Evolutionary conservation across 768 basidiomycete genomes (phyloP), one percentile per base, ranked within the genome.

Genomic region (Calocera cornea): DNA sequence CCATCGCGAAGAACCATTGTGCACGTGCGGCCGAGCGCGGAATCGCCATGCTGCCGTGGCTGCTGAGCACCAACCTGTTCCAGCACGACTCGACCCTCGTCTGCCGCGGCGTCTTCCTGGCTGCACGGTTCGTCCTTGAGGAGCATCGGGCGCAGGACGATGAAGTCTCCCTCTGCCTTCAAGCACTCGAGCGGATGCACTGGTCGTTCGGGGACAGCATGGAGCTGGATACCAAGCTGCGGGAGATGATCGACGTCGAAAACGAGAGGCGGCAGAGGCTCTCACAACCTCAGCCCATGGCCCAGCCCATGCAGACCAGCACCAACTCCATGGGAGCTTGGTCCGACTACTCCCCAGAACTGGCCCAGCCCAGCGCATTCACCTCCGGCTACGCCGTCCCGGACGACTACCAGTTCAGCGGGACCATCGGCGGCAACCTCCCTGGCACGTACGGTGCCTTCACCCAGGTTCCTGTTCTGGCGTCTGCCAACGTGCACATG

Each of bases 91-190:
- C 92, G 0, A 87, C 88, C 22, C 81, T 95, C 2, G 86, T 94
- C 65, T 84, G 90, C 22, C 93, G 95, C 72, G 94, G 94, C 1
- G 91, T 88, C 72, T 95, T 88, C 81, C 95, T 88, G 72, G 90
- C 90, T 2, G 92, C 86, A 1, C 84, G 88, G 69, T 78, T 93
- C 41, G 82, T 91, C 5, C 89, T 89, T 0, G 72, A 77, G 38
- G 85, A 83, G 67, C 74, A 33, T 33, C 54, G 78, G 8, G 84
- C 83, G 10, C 69, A 77, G 17, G 78, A 84, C 2, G 85, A 87
- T 19, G 82, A 85, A 66, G 77, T 80, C 24, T 75, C 80, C 34
- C 68, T 78, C 29, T 95, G 90, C 72, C 78, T 94, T 2, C 79
- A 82, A 3, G 92, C 91, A 10, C 81, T 95, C n/a, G 75, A 83